Evolutionary conservation across 345 rosid species (phyloP).

Genomic region (Toxicodendron radicans): DNA sequence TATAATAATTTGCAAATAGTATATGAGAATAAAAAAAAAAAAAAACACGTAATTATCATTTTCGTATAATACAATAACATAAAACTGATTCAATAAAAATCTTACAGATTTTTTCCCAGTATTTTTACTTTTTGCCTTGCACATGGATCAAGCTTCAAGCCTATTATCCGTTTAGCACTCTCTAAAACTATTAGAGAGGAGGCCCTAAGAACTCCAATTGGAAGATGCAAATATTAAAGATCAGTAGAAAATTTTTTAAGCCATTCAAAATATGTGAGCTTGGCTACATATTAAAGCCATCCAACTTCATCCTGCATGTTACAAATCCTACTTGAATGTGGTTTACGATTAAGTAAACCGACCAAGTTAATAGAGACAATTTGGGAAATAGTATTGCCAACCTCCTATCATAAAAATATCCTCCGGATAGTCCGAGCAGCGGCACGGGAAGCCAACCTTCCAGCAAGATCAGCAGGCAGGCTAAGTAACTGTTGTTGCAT

Average conservation of each 20-base stretch:
- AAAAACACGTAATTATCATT: too few species aligned
- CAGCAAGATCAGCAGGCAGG: slow-evolving; percentile 71
- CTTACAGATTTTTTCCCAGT: too few species aligned
- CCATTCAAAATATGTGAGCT: neutral
- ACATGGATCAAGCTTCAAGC: too few species aligned
- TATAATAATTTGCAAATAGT: too few species aligned
- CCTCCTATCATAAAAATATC: slow-evolving; percentile 51
- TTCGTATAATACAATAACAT: too few species aligned
- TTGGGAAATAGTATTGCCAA: neutral
- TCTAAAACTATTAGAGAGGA: too few species aligned
- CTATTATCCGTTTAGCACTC: too few species aligned
- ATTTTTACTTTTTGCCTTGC: too few species aligned
- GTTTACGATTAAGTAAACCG: neutral
- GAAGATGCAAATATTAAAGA: too few species aligned
- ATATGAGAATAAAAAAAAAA: too few species aligned
- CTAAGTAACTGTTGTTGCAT: slow-evolving; percentile 68
- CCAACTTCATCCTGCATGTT: neutral
- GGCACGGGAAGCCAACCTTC: slow-evolving; percentile 75
- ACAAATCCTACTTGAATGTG: neutral
- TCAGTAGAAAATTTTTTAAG: neutral
- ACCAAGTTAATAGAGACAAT: slow-evolving; percentile 1
- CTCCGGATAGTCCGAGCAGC: slow-evolving; percentile 73
- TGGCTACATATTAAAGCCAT: neutral
- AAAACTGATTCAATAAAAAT: too few species aligned
- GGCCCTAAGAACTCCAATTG: too few species aligned